Conservation (phyloP, 345 rosid species). For the Euclidium syriacum region DNA sequence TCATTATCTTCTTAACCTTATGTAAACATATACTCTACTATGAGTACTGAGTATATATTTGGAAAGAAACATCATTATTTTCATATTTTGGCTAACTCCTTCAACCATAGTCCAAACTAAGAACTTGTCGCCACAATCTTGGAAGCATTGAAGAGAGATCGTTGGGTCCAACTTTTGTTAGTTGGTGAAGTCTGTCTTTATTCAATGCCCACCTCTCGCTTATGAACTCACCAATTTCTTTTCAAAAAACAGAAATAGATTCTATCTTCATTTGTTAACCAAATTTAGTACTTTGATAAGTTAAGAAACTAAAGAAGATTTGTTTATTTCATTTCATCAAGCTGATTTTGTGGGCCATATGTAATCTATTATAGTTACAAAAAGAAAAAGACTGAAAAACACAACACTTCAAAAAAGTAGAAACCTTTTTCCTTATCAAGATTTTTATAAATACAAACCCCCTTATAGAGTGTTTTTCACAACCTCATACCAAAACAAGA, state of each 20-base stretch:
- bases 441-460: constrained; percentile 14
- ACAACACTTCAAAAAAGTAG: background rate
- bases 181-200: background rate
- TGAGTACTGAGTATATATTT: background rate
- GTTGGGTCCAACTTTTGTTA: constrained; percentile 3
- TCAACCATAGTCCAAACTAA: background rate
- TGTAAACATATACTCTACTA: background rate
- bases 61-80: background rate
- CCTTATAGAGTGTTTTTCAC: background rate
- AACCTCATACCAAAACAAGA: background rate
- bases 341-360: constrained; percentile 21
- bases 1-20: background rate
- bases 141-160: background rate
- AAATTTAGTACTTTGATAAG: constrained; percentile 14
- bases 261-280: background rate
- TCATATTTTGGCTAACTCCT: background rate
- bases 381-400: background rate
- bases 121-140: constrained; percentile 12
- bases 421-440: background rate
- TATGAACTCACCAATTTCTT: background rate
- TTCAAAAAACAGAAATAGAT: background rate
- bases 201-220: background rate
- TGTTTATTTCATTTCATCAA: constrained; percentile 23
- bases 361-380: constrained; percentile 20
- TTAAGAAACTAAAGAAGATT: constrained; percentile 21